Percentiles rank a stretch among this genome's conserved stretches.
Evolutionary conservation across 371 early-diverging fungal species (phyloP).

Genomic region (Dinochytrium kinnereticum): DNA sequence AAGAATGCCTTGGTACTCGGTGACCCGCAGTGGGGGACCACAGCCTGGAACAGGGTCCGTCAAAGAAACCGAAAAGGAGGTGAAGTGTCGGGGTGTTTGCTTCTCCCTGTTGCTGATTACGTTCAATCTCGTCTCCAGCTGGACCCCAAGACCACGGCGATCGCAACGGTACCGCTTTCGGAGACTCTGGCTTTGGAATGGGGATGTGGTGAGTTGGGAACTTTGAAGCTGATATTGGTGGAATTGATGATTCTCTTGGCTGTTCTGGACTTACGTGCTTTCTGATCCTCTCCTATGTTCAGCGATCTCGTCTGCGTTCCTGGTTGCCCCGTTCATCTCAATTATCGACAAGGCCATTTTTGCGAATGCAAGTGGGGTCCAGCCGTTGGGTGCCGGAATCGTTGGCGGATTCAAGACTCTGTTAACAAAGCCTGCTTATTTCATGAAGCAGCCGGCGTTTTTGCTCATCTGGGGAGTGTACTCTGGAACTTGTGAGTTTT

Average conservation of each 20-base stretch:
- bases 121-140: too few species aligned
- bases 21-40: too few species aligned
- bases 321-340: conserved; percentile 67
- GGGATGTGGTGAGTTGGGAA: not conserved
- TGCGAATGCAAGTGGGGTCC: conserved; percentile 64
- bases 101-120: too few species aligned
- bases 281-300: not conserved
- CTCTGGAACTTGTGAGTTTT: conserved; percentile 51
- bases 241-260: not conserved
- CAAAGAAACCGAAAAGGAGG: too few species aligned
- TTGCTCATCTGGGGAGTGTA: conserved; percentile 63
- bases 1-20: too few species aligned
- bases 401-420: conserved; percentile 50
- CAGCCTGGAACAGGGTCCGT: too few species aligned
- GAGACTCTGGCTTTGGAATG: not conserved
- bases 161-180: not conserved
- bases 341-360: conserved; percentile 72
- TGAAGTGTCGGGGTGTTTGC: too few species aligned
- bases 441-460: conserved; percentile 56
- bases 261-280: too few species aligned
- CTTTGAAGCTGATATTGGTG: not conserved
- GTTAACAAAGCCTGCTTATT: conserved; percentile 51
- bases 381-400: conserved; percentile 53
- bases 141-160: too few species aligned
- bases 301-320: conserved; percentile 32